Conservation (phyloP, 768 basidiomycete genomes). For the Calocera viscosa region DNA sequence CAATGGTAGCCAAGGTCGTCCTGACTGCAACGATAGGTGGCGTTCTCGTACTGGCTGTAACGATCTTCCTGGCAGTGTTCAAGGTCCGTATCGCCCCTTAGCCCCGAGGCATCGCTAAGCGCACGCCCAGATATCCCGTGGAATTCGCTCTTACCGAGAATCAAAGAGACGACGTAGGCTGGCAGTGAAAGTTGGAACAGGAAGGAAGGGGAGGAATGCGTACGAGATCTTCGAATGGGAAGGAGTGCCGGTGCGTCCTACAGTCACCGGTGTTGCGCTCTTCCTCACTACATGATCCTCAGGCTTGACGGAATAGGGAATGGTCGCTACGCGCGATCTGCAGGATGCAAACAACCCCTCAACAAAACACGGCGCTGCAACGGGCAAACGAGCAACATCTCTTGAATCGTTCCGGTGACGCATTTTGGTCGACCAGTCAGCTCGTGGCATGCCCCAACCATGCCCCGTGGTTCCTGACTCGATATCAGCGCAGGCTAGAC, state of each 20-base stretch:
- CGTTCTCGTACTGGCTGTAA: background rate
- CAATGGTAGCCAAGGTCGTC: background rate
- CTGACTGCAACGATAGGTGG: background rate
- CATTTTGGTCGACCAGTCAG: no score
- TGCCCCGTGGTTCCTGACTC: no score
- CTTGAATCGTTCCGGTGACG: no score
- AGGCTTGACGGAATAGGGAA: background rate
- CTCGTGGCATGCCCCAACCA: no score
- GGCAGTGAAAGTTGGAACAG: background rate
- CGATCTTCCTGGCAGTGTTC: constrained; percentile 1
- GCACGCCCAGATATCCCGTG: background rate
- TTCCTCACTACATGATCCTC: background rate
- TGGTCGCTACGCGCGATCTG: no score
- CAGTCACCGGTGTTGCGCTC: background rate
- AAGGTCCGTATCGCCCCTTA: background rate
- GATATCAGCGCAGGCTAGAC: no score
- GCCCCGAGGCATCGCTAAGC: background rate
- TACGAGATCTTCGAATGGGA: constrained; percentile 8
- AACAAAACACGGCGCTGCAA: no score
- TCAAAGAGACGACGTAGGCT: background rate
- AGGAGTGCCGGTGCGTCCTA: background rate
- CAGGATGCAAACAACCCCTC: no score
- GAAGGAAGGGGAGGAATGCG: constrained; percentile 2
- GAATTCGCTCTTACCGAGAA: background rate
- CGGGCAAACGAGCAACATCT: no score